Evolutionary conservation across 495 filamentous ascomycete genomes (phyloP), one percentile per base, ranked within the genome.

Genomic region (Terfezia claveryi): DNA sequence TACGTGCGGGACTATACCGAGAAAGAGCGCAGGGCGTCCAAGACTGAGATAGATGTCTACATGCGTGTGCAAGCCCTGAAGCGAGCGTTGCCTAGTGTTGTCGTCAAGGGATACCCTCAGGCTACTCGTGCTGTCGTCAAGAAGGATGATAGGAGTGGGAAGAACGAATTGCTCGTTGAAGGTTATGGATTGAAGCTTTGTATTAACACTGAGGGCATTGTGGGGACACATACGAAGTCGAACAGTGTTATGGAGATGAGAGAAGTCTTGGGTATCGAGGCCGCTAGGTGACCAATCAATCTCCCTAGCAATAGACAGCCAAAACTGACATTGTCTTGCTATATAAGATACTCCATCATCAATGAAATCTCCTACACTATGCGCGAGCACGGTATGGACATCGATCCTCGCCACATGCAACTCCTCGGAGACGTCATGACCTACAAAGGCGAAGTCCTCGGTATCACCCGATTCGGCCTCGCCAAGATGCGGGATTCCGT

Each of bases 341-440:
- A 1, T 23, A 59, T 14, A 20, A 65, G 63, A 46, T 54, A 55
- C 12, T 65, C 63, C 11, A 66, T 66, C 38, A 66, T 66, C 37
- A 52, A 56, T 11, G 63, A 66, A 61, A 65, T 66, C 32, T 66
- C 63, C 9, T 60, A 62, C 41, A 66, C 63, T 11, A 66, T 66
- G 63, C 38, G 55, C 3, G 63, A 64, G 27, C 63, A 66, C 50
- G 63, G 63, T 63, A 95, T 98, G 91, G 79, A 80, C 70, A 95
- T 98, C 60, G 91, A 98, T 72, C 91, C 91, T 32, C 83, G 92
- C 37, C 91, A 98, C 74, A 95, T 98, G 88, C 84, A 95, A 66
- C 77, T 98, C 8, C 76, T 98, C 14, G 89, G 91, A n/a, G 92
- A 98, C 57, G 87, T 95, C 38, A 98, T 98, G 91, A 98, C 91